phyloP scores from a whole-genome alignment of 208 protist species.

The Trypanosoma lewisi region DNA sequence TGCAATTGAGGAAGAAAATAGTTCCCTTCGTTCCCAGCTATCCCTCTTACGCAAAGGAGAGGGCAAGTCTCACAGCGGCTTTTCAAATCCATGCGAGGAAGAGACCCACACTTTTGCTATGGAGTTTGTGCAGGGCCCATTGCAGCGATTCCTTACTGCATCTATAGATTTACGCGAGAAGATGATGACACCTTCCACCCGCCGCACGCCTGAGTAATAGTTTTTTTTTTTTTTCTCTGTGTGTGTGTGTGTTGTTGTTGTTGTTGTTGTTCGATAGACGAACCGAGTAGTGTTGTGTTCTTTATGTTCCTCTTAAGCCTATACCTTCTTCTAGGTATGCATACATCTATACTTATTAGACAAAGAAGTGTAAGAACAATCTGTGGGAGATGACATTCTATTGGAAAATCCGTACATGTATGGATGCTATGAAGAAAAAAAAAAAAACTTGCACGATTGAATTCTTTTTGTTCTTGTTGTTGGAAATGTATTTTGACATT shows the following conservation, averaged over 20 bases:
- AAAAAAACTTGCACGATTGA: no score
- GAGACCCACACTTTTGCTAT: slow-evolving; percentile 1
- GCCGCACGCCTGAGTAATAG: not conserved
- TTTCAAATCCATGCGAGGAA: not conserved
- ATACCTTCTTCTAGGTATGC: no score
- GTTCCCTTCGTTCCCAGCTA: slow-evolving; percentile 12
- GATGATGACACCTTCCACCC: not conserved
- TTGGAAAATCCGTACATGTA: no score
- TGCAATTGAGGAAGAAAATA: slow-evolving; percentile 21
- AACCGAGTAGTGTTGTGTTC: not conserved
- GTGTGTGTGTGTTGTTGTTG: no score
- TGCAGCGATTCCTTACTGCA: slow-evolving; percentile 16
- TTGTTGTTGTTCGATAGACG: not conserved
- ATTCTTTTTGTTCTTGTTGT: slow-evolving; percentile 3
- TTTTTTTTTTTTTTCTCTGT: no score
- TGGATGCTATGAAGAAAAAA: no score
- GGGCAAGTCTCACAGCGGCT: not conserved
- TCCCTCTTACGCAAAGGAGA: not conserved
- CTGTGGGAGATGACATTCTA: no score
- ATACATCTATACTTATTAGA: no score
- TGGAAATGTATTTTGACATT: slow-evolving; percentile 1
- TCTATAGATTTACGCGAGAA: slow-evolving; percentile 8
- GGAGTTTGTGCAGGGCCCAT: slow-evolving; percentile 19
- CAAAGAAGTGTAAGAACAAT: no score
- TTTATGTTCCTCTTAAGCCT: not conserved